Conservation (phyloP, 192 early-diverging fungal genomes). For the Dimargaris cristalligena region DNA sequence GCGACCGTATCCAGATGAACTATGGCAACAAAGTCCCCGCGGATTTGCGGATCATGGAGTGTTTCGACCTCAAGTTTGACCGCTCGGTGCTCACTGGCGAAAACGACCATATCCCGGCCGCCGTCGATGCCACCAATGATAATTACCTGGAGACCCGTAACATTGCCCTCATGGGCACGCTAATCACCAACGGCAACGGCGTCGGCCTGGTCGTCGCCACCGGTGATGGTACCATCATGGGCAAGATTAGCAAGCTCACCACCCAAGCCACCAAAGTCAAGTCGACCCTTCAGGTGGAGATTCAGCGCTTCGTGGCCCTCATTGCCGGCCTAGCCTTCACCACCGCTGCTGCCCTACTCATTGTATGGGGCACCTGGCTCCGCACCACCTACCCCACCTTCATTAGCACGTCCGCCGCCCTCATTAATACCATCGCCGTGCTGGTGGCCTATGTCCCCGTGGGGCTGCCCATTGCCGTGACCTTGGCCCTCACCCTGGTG, state of each 20-base stretch:
- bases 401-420: conserved; percentile 27
- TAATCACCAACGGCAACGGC: conserved; percentile 52
- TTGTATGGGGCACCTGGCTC: conserved; percentile 40
- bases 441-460: conserved; percentile 65
- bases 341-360: conserved; percentile 28
- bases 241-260: conserved; percentile 50
- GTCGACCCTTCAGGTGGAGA: conserved; percentile 44
- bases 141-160: conserved; percentile 68
- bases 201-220: conserved; percentile 58
- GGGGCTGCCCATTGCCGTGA: conserved; percentile 63
- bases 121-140: conserved; percentile 41
- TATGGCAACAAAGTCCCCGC: conserved; percentile 62
- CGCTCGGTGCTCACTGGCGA: conserved; percentile 65
- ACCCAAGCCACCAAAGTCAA: neutral
- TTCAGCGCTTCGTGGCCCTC: conserved; percentile 65
- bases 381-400: conserved; percentile 35
- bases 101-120: conserved; percentile 42
- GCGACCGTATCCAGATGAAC: conserved; percentile 52
- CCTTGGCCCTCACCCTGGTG: conserved; percentile 56
- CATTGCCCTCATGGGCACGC: conserved; percentile 57
- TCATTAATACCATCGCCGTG: conserved; percentile 40
- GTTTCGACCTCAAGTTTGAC: conserved; percentile 56
- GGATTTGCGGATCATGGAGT: conserved; percentile 49
- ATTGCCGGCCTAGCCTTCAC: conserved; percentile 37
- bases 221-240: conserved; percentile 62